phyloP scores from a whole-genome alignment of 106 monocot genomes.

The Dactylorhiza incarnata region DNA sequence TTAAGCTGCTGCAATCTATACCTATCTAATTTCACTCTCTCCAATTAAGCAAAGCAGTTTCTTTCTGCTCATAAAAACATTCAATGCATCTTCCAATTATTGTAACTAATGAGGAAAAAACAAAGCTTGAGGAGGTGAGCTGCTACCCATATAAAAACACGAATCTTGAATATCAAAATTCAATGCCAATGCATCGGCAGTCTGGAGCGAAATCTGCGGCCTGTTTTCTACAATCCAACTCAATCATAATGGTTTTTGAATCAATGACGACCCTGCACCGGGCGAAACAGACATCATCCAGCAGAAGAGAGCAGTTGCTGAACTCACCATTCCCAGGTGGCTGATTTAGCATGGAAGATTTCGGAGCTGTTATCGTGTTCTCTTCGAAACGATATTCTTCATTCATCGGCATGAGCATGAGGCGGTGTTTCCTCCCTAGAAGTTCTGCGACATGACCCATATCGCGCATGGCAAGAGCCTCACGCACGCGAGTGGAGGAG shows the following conservation, averaged over 20 bases:
- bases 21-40: neutral
- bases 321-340: slow-evolving; percentile 63
- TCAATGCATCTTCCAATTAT: neutral
- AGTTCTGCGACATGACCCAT: slow-evolving; percentile 57
- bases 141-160: neutral
- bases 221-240: slow-evolving; percentile 20
- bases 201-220: slow-evolving; percentile 4
- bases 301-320: slow-evolving; percentile 47
- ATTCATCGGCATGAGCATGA: slow-evolving; percentile 37
- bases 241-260: slow-evolving; percentile 29
- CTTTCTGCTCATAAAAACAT: neutral
- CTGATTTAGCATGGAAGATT: slow-evolving; percentile 61
- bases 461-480: slow-evolving; percentile 70
- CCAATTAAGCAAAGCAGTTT: neutral
- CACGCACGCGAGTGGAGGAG: slow-evolving; percentile 85
- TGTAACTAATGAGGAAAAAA: too few relatives aligned
- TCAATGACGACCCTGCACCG: slow-evolving; percentile 39
- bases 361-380: slow-evolving; percentile 22
- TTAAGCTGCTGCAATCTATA: neutral
- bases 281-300: slow-evolving; percentile 27
- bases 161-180: slow-evolving; percentile 34
- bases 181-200: slow-evolving; percentile 32
- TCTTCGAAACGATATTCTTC: slow-evolving; percentile 7
- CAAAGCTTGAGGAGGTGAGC: too few relatives aligned
- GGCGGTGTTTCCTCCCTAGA: slow-evolving; percentile 79